Evolutionary conservation across 805 yeast genomes (phyloP), one percentile per base, ranked within the genome.

Genomic region (Wickerhamiella allomyrinae): DNA sequence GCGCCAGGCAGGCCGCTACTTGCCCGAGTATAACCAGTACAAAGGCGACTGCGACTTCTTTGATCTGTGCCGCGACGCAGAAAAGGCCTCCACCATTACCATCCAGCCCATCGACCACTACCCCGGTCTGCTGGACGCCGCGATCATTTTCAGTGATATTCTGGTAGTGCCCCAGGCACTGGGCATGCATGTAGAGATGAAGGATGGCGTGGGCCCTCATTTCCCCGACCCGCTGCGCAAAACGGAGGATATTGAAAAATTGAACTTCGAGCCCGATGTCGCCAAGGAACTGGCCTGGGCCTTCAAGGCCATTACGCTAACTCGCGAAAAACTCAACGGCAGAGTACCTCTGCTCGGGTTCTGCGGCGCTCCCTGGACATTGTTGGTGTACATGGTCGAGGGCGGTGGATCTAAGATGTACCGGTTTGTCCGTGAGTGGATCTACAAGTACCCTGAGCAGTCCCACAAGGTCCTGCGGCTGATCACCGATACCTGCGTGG

Each of bases 281-380:
- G 56, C 69, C 46, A 74, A 79, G 56, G 86, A 79, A 53, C 69
- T 91, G 42, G 94, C 71, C 42, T 91, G 97, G 96, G 95, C 96
- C 4, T 83, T 84, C 66, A 78, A 81, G 55, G 81, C 96, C n/a
- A 82, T 91, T 51, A 80, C 93, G 3, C 63, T 83, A 49, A 91
- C 98, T n/a, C 73, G 98, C 61, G 69, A 69, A 49, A 84, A 82
- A 56, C 71, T 91, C 46, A 64, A 77, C 34, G 98, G 98, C 40
- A 73, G 94, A 55, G 96, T 87, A 10, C 98, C 98, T 22, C 67
- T 91, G 47, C 69, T 91, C 40, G 98, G 98, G 3, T 91, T 91
- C 63, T 82, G 86, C 51, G 98, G 98, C 42, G 95, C 94, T 7
- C 98, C 98, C 43, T 91, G 96, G 95, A 91, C 98, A 10, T 66